Evolutionary conservation across 148 eudicot species (phyloP), one percentile per base, ranked within the genome.

Genomic region (Hydrangea macrophylla): DNA sequence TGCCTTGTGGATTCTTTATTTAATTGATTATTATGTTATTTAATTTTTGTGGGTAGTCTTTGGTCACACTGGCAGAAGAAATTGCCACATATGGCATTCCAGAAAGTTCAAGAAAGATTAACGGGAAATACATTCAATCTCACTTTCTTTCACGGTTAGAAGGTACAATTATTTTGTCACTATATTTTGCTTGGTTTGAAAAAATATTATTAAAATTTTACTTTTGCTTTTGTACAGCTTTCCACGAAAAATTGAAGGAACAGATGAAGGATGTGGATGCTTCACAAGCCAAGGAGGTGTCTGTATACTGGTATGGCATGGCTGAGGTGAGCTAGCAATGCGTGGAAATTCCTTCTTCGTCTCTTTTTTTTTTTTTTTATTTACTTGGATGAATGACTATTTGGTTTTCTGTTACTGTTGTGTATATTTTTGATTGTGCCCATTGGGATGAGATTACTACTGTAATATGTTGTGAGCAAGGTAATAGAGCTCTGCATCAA

Each of bases 91-190:
- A 79, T 74, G 84, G 82, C 54, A 83, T 87, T 78, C 94, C 97
- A 63, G 67, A 70, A 45, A 87, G 97, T 75, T 82, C 97, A 25
- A 81, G 93, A 75, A 95, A 84, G 85, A 90, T 93, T 42, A 90
- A 90, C 39, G 98, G 96, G 35, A 93, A 76, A 79, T 88, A 84
- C 70, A 85, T 93, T 66, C 96, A 93, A 66, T 88, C 95, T 48
- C 90, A 90, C 79, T 81, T 90, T 54, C 78, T 75, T 32, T 77
- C 83, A 50, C 92, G 96, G 8, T 75, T 95, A 64, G 67, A 87
- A 85, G 96, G 99, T 95, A 68, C 28, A 61, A 32, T 61, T 13
- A 12, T 64, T 57, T 72, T 33, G 25, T 48, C 31, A 55, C n/a
- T n/a, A n/a, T 40, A 62, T 31, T 65, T 73, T 20, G 6, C 39